Evolutionary conservation across 306 rosid species (phyloP).

Genomic region (Geum urbanum): DNA sequence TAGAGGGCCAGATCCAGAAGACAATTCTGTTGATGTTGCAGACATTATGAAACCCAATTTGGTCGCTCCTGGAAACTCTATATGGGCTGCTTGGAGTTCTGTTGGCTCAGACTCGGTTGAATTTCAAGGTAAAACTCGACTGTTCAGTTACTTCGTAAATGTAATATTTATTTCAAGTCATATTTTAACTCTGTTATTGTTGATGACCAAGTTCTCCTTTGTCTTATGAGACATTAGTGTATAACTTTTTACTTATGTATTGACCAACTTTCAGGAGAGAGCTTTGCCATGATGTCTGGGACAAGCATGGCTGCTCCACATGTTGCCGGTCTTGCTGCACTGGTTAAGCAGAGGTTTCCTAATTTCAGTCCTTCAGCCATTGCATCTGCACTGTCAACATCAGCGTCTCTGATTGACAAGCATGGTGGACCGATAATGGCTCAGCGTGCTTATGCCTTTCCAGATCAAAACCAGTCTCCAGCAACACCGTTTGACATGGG

Average conservation of each 20-base stretch:
- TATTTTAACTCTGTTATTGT: background rate
- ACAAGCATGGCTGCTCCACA: slow-evolving; percentile 99
- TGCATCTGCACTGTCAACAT: slow-evolving; percentile 83
- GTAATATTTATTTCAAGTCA: background rate
- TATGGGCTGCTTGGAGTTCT: slow-evolving; percentile 99
- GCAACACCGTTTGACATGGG: slow-evolving; percentile 99
- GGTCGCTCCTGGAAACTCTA: slow-evolving; percentile 90
- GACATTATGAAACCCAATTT: slow-evolving; percentile 92
- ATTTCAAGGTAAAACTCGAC: slow-evolving; percentile 52
- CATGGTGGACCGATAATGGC: slow-evolving; percentile 78
- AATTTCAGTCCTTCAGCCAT: slow-evolving; percentile 77
- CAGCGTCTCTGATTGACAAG: slow-evolving; percentile 62
- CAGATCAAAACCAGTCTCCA: slow-evolving; percentile 73
- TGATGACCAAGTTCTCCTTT: background rate
- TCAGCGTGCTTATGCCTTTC: slow-evolving; percentile 76
- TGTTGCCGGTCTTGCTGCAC: slow-evolving; percentile 91
- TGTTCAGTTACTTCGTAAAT: background rate
- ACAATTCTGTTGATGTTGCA: slow-evolving; percentile 68
- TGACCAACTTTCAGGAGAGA: slow-evolving; percentile 57
- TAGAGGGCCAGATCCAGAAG: slow-evolving; percentile 97
- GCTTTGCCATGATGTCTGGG: slow-evolving; percentile 93
- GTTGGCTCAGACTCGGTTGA: slow-evolving; percentile 71
- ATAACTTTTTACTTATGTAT: background rate
- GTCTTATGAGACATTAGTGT: background rate
- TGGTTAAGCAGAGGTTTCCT: slow-evolving; percentile 74